Evolutionary conservation across 768 basidiomycete genomes (phyloP), one percentile per base, ranked within the genome.

Genomic region (Holtermanniella nyarrowii): DNA sequence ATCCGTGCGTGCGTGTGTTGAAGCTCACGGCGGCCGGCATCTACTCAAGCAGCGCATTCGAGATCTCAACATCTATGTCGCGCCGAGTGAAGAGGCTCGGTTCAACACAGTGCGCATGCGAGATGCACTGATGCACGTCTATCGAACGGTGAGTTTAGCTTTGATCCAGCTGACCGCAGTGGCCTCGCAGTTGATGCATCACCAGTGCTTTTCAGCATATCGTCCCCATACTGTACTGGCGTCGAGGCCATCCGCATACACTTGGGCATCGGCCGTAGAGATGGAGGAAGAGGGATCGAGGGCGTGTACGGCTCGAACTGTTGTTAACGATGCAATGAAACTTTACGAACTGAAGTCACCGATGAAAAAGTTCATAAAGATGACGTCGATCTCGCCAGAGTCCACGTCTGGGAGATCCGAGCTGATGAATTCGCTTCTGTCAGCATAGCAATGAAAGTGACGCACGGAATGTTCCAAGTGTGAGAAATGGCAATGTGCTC

Each of bases 281-380:
- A 70, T 44, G 13, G 51, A 48, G 4, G 50, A 40, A 3, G 47
- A 25, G 0, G 64, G 64, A 22, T 65, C 63, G n/a, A 70, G 53
- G n/a, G 52, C 50, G 31, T 66, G 60, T 14, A 70, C 66, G 16
- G 66, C 66, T 18, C 44, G 50, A 39, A 70, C 69, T 70, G 48
- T 11, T 20, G 45, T 40, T 7, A 43, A 14, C 26, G 13, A 24
- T 16, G 42, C 1, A 49, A 26, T n/a, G 2, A 22, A 42, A 31
- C 18, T n/a, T 5, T 3, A 66, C 69, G 58, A 26, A 66, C 68
- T 44, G 52, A 70, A 67, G 51, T 70, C 69, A 27, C 64, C 66
- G 24, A 68, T 21, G n/a, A 63, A 53, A 42, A 70, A 70, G 45
- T 63, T 62, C 66, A 70, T 66, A 26, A 60, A 55, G 12, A 66